Evolutionary conservation across 352 stramenopile genomes (phyloP), one percentile per base, ranked within the genome.

Genomic region (Achlya hypogyna): DNA sequence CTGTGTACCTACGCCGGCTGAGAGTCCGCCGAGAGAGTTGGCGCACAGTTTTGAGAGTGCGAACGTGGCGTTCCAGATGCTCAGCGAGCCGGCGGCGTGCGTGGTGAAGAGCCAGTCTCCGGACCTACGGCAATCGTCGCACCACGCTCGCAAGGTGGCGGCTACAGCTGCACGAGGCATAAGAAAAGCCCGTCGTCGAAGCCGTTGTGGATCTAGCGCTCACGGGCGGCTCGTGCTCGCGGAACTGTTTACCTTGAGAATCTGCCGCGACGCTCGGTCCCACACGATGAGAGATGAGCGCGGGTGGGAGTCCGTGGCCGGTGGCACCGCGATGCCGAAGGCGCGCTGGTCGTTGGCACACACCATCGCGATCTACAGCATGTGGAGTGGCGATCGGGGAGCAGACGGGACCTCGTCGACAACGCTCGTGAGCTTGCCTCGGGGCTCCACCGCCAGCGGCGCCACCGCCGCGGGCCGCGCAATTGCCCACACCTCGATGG

Each of bases 91-190:
- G 25, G 70, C 76, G 1, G 1, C 34, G 29, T 79, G 74, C 0
- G 80, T 78, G 27, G 72, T 76, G 31, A 89, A 74, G 22, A 93
- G 66, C 84, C 84, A 93, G 20, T 76, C 58, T 14, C 71, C 73
- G 68, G 85, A 59, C 38, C 9, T 43, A 59, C 3, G 14, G 16
- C 5, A 28, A 54, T 28, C 25, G 29, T n/a, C n/a, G n/a, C n/a
- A 89, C 53, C 27, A 10, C 2, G 20, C 31, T 73, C 47, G 5
- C 75, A 72, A 49, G 88, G 72, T 0, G 25, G 31, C 34, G 83
- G 69, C 28, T 52, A 71, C 38, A 79, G 28, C 70, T 70, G 65
- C 1, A 87, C 62, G 22, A 16, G 62, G 28, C n/a, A 73, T 51
- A 47, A 72, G 31, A 25, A 12, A 23, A 23, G 29, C 20, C 5